Evolutionary conservation across 208 protist species (phyloP).

Genomic region (Leishmania gerbilli): DNA sequence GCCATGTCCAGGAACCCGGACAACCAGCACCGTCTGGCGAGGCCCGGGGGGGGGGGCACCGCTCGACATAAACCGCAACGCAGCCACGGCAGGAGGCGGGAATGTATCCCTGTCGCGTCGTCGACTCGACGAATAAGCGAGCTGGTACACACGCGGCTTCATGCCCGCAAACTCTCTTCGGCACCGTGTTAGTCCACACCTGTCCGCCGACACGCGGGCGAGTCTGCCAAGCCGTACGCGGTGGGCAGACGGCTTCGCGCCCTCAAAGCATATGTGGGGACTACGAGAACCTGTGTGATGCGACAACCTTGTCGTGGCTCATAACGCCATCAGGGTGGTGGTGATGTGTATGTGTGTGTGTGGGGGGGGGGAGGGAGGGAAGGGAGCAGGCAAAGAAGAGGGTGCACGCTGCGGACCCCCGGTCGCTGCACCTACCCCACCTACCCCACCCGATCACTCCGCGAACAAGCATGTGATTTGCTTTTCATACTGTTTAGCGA

Average conservation of each 20-base stretch:
- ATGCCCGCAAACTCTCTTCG: neutral
- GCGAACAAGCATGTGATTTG: constrained; percentile 62
- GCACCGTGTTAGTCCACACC: neutral
- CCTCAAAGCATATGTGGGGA: no score
- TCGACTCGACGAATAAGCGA: no score
- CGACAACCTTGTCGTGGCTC: no score
- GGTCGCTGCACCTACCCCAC: neutral
- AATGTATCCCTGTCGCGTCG: no score
- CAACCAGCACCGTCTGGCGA: no score
- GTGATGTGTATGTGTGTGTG: no score
- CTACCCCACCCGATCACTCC: constrained; percentile 15
- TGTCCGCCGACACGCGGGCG: neutral
- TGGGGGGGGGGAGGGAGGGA: neutral
- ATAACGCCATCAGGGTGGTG: no score
- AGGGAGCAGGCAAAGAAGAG: neutral
- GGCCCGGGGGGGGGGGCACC: no score
- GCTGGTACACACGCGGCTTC: neutral
- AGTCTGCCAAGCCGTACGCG: neutral
- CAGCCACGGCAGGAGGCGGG: no score
- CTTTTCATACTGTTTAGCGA: constrained; percentile 54
- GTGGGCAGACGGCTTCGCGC: no score
- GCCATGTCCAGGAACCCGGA: no score
- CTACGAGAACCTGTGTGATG: no score
- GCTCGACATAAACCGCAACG: neutral
- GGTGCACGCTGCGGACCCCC: neutral